Evolutionary conservation across 2,329 filamentous ascomycete genomes (phyloP), one percentile per base, ranked within the genome.

Genomic region (Penicillium aurantiogriseum): DNA sequence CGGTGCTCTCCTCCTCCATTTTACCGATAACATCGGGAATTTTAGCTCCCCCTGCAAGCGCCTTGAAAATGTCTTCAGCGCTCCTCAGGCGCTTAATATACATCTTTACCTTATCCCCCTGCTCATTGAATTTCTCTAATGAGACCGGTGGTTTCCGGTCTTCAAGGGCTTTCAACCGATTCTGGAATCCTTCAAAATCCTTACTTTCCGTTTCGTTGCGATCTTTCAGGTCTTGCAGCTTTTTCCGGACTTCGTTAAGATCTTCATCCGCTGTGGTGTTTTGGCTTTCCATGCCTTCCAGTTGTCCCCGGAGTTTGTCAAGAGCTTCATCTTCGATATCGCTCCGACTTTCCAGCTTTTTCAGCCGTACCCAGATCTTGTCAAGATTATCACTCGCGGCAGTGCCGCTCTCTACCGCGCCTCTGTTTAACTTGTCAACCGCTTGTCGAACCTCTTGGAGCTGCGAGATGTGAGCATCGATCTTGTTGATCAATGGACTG

Each of bases 51-150:
- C 4, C 39, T 25, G 15, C 39, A 43, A 31, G 27, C 3, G 35
- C 6, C 29, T 35, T 54, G 13, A 42, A 31, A 11, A 11, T 29
- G 27, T 54, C 51, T 25, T 54, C 51, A 15, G 36, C 44, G 1
- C 21, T 54, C n/a, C 51, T 48, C 7, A 54, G 15, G 35, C 51
- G 51, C 23, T 31, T 52, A 13, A 52, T 33, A 15, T 52, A 52
- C 45, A 48, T 48, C 9, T 36, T 33, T 11, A 44, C 31, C 5
- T 29, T 9, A 17, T 27, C 21, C 8, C 21, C 33, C 13, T 36
- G 45, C 15, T 17, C 45, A 21, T 17, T 48, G 8, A 48, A 48
- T 36, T 48, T 2, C 21, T 48, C 21, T 9, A 48, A 3, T 11
- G 45, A 36, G 5, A 48, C 45, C 3, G 21, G 19, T 5, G 31